phyloP scores from a whole-genome alignment of 192 early-diverging fungal species.

The Coemansia sp. region DNA sequence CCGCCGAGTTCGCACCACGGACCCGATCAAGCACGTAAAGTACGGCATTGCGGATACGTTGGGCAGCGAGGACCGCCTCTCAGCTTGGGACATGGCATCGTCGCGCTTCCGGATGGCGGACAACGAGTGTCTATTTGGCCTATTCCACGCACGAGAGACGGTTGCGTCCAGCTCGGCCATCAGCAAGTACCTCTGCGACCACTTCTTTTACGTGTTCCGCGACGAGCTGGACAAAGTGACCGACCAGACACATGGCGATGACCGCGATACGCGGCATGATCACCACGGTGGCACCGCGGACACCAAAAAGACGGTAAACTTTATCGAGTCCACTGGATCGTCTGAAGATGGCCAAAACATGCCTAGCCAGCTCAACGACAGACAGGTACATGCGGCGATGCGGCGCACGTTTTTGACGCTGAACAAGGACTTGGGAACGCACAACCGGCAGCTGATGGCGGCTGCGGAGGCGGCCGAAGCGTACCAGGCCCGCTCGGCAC shows the following conservation, averaged over 20 bases:
- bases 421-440: conserved; percentile 73
- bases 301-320: conserved; percentile 38
- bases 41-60: conserved; percentile 87
- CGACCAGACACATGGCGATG: conserved; percentile 35
- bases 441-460: conserved; percentile 45
- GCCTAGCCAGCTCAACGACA: conserved; percentile 27
- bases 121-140: conserved; percentile 83
- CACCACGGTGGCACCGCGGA: conserved; percentile 5
- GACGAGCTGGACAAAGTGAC: conserved; percentile 69
- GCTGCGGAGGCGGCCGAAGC: conserved; percentile 42
- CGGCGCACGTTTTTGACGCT: conserved; percentile 79
- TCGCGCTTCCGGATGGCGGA: conserved; percentile 78
- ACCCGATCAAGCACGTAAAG: conserved; percentile 73
- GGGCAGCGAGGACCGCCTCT: conserved; percentile 63
- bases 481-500: conserved; percentile 30
- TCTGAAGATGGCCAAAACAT: conserved; percentile 9
- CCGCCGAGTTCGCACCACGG: conserved; percentile 79
- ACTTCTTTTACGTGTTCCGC: conserved; percentile 61
- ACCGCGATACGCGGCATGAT: conserved; percentile 7
- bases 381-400: conserved; percentile 57
- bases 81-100: conserved; percentile 82
- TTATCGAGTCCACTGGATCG: conserved; percentile 22
- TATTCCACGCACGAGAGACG: conserved; percentile 72
- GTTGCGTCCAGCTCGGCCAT: conserved; percentile 52
- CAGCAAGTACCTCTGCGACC: conserved; percentile 67